Evolutionary conservation across 2,329 filamentous ascomycete species (phyloP), one percentile per base, ranked within the genome.

Genomic region (Pyrenophora tritici-repentis): DNA sequence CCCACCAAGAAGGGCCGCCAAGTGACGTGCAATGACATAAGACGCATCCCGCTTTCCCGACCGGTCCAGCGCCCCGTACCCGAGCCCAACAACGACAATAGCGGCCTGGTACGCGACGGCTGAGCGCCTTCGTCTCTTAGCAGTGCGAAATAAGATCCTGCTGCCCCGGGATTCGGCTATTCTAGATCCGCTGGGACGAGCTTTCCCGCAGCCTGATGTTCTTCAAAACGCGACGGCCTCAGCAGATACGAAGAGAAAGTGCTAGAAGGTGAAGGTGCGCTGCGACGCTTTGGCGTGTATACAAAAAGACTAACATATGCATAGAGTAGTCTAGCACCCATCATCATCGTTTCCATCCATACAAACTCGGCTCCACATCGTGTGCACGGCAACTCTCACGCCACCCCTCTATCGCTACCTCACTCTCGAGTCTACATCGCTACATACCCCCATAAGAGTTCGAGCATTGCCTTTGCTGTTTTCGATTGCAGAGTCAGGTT

Each of bases 51-150:
- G 42, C 50, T 43, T 43, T 47, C 58, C 58, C 58, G 50, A 56
- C 41, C 48, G 40, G 34, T 49, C 39, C 50, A 56, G 9, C 44
- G 68, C 65, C 55, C 65, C 64, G 54, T 54, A 48, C 47, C 63
- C 62, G 62, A 58, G 58, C 63, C 67, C 69, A 72, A 72, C 68
- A 70, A 64, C 66, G 65, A 55, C 56, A 56, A 53, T 68, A 70
- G 66, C 64, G 66, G 59, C 62, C 62, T 35, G 52, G 56, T 33
- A 59, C 43, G 56, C 56, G 50, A 49, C 39, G 50, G 51, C 50
- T 58, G 47, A 49, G 40, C 34, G 48, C 40, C 47, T 29, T 33
- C 41, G 18, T 34, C 46, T 48, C 52, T 50, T 48, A 60, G 39
- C 58, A 53, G 39, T 35, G 26, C 43, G 26, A 39, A 20, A 24